phyloP scores from a whole-genome alignment of 169 alveolate genomes.

The Babesia divergens region DNA sequence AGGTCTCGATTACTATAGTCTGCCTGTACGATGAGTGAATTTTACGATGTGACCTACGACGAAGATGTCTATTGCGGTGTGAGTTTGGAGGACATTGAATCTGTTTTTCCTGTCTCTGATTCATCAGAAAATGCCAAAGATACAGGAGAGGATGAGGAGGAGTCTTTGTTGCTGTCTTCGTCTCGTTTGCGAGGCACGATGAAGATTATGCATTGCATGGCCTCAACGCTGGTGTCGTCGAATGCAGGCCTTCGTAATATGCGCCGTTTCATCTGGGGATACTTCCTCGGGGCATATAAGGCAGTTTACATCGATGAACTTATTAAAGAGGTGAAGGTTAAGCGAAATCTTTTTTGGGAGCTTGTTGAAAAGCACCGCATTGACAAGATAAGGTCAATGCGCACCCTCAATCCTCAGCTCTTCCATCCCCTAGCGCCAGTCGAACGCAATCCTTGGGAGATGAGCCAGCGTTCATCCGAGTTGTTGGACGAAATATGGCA shows the following conservation, averaged over 20 bases:
- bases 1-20: too few relatives aligned
- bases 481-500: slow-evolving; percentile 72
- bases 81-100: slow-evolving; percentile 16
- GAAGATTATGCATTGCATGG: slow-evolving; percentile 21
- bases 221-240: background rate
- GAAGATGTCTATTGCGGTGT: slow-evolving; percentile 64
- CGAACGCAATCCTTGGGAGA: slow-evolving; percentile 75
- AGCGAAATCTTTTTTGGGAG: slow-evolving; percentile 30
- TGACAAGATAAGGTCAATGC: slow-evolving; percentile 33
- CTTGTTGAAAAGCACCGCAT: slow-evolving; percentile 26
- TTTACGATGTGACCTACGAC: slow-evolving; percentile 35
- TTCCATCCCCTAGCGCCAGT: slow-evolving; percentile 76
- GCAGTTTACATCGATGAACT: slow-evolving; percentile 8
- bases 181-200: background rate
- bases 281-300: slow-evolving; percentile 26
- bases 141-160: background rate
- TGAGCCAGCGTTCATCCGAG: slow-evolving; percentile 61
- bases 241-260: background rate
- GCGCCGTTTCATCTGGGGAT: slow-evolving; percentile 59
- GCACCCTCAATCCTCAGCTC: slow-evolving; percentile 70
- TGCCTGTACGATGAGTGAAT: background rate
- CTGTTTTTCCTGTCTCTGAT: background rate
- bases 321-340: background rate
- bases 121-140: background rate
- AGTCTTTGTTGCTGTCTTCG: background rate